phyloP scores from a whole-genome alignment of 2,329 filamentous ascomycete species.

The Arthroderma sp. region DNA sequence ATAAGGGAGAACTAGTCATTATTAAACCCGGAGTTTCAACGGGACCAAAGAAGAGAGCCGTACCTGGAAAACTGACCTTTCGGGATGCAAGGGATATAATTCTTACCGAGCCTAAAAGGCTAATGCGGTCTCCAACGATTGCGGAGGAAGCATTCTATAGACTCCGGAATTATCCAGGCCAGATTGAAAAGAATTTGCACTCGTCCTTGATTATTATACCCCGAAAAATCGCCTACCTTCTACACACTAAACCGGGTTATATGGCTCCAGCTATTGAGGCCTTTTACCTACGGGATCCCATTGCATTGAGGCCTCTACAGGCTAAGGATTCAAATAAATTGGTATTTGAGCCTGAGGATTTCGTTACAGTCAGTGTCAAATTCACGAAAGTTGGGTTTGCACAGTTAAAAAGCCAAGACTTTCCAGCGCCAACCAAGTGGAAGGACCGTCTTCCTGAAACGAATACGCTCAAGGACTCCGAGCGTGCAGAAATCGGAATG shows the following conservation, averaged over 20 bases:
- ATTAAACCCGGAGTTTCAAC: conserved; percentile 44
- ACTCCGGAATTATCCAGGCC: conserved; percentile 66
- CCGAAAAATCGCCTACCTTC: conserved; percentile 64
- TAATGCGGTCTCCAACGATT: conserved; percentile 61
- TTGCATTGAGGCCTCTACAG: conserved; percentile 57
- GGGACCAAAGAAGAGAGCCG: conserved; percentile 24
- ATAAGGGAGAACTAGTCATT: conserved; percentile 61
- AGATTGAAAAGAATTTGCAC: conserved; percentile 66
- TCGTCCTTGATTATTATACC: conserved; percentile 62
- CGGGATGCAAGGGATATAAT: conserved; percentile 54
- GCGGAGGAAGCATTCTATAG: conserved; percentile 88
- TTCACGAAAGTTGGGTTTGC: conserved; percentile 88
- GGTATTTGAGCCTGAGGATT: conserved; percentile 61
- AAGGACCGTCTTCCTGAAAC: conserved; percentile 31
- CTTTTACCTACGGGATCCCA: conserved; percentile 81
- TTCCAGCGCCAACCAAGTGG: conserved; percentile 52
- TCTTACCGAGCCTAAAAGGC: conserved; percentile 40
- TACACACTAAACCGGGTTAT: conserved; percentile 62
- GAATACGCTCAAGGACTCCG: conserved; percentile 35
- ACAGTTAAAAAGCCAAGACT: conserved; percentile 77
- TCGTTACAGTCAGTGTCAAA: conserved; percentile 63
- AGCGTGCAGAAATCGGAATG: conserved; percentile 60
- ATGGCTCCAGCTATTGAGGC: conserved; percentile 77
- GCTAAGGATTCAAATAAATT: conserved; percentile 43
- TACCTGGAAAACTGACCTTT: conserved; percentile 44